Conservation (phyloP, 352 stramenopile genomes). For the Pythium aquatile region DNA sequence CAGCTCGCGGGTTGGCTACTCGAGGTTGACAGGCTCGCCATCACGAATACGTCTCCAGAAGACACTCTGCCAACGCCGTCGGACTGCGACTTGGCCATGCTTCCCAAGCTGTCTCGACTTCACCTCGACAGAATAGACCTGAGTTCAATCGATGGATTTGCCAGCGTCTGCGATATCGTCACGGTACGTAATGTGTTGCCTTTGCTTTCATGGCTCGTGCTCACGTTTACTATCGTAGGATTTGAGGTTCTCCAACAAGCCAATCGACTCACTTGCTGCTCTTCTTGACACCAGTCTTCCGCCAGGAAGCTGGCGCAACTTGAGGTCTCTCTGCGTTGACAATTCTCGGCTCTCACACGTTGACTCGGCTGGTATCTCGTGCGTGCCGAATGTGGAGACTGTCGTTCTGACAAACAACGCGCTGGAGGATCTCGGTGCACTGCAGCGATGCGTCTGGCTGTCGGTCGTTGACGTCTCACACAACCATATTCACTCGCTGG, state of each 20-base stretch:
- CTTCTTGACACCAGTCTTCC: not conserved
- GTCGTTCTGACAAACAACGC: not conserved
- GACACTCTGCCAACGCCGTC: conserved; percentile 6
- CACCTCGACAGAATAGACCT: conserved; percentile 9
- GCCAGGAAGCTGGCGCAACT: not conserved
- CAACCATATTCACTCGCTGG: conserved; percentile 12
- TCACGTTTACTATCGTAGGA: not conserved
- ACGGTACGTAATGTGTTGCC: conserved; percentile 4
- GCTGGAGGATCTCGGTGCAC: not conserved
- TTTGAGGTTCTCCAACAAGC: conserved; percentile 6
- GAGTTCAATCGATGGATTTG: not conserved
- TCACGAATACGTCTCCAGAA: not conserved
- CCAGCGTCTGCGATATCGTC: conserved; percentile 1
- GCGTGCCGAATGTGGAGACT: conserved; percentile 8
- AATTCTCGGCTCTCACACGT: not conserved
- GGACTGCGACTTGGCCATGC: conserved; percentile 14
- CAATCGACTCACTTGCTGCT: not conserved
- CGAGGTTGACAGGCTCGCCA: conserved; percentile 11
- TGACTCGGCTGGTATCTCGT: not conserved
- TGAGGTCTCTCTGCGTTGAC: conserved; percentile 3
- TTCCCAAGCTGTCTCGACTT: conserved; percentile 7
- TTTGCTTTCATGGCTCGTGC: not conserved
- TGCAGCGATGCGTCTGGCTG: conserved; percentile 10
- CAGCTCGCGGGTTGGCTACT: conserved; percentile 15
- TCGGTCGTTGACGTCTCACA: conserved; percentile 14